phyloP scores from a whole-genome alignment of 768 basidiomycete genomes.

The Pisolithus sp. region DNA sequence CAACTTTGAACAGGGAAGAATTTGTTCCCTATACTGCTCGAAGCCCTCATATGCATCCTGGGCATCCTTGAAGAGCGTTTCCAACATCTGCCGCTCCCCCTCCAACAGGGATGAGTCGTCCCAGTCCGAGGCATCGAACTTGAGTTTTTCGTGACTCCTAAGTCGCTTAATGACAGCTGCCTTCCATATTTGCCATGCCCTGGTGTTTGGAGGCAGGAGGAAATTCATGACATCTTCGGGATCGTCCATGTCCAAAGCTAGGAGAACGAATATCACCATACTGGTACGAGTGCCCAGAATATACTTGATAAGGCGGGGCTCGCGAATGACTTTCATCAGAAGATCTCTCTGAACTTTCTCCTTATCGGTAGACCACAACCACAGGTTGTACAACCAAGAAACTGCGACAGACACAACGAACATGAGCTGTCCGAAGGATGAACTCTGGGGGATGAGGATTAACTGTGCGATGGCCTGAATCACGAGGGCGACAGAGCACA shows the following conservation, averaged over 20 bases:
- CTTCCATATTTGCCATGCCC: neutral
- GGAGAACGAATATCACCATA: constrained; percentile 1
- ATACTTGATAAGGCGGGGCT: neutral
- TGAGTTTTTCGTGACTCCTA: neutral
- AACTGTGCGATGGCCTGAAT: constrained; percentile 26
- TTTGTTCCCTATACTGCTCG: neutral
- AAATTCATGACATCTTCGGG: neutral
- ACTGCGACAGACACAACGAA: constrained; percentile 26
- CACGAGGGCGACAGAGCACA: constrained; percentile 21
- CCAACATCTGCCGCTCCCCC: neutral
- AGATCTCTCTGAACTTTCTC: constrained; percentile 15
- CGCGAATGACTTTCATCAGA: neutral
- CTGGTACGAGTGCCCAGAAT: neutral
- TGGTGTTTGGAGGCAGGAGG: neutral
- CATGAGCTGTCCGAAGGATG: constrained; percentile 30
- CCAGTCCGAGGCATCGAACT: neutral
- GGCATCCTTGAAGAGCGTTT: neutral
- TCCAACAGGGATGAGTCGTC: neutral
- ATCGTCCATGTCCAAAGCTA: neutral
- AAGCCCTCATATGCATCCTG: too few species aligned
- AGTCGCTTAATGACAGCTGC: neutral
- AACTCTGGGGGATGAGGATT: constrained; percentile 26
- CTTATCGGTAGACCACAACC: constrained; percentile 27
- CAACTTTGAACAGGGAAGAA: too few species aligned
- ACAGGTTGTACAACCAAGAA: constrained; percentile 29